A percentile compares a stretch with the other conserved stretches of the same genome.
Conservation (phyloP, 2,329 filamentous ascomycete genomes). For the Penicillium griseofulvum region DNA sequence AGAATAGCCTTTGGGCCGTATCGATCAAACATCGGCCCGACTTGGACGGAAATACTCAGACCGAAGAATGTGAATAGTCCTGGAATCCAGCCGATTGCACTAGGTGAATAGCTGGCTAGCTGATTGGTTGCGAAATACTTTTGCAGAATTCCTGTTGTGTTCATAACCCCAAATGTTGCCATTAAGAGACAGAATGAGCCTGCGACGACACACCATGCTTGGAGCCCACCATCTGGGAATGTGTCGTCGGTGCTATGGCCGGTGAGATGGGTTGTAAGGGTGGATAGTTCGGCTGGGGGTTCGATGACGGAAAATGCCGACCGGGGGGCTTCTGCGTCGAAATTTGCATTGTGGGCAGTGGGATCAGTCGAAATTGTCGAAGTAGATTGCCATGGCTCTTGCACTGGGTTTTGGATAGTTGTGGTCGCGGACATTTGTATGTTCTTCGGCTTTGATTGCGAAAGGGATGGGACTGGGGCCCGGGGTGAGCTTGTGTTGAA, state of each 20-base stretch:
- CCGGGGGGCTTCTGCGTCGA: constrained; percentile 15
- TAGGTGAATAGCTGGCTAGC: constrained; percentile 42
- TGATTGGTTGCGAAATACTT: constrained; percentile 49
- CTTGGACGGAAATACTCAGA: constrained; percentile 46
- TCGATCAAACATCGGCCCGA: constrained; percentile 52
- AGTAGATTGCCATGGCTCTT: constrained; percentile 4
- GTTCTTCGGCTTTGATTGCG: neutral
- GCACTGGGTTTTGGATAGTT: neutral
- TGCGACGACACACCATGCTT: constrained; percentile 38
- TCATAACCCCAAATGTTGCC: constrained; percentile 50
- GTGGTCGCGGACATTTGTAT: neutral
- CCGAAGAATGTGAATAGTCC: constrained; percentile 49
- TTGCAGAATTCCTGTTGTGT: constrained; percentile 51
- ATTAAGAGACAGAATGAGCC: constrained; percentile 41
- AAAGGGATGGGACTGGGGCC: neutral
- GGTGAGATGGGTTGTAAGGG: constrained; percentile 21
- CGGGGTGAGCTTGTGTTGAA: neutral
- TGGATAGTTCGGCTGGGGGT: constrained; percentile 16
- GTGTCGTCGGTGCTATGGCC: constrained; percentile 15
- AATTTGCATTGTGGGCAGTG: neutral
- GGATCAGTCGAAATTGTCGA: neutral
- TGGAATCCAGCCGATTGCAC: constrained; percentile 52
- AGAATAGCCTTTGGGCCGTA: constrained; percentile 48
- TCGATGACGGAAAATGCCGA: constrained; percentile 22
- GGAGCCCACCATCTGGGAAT: constrained; percentile 36